Conservation (phyloP, 805 yeast genomes). For the Zygoascus bituminiphila region DNA sequence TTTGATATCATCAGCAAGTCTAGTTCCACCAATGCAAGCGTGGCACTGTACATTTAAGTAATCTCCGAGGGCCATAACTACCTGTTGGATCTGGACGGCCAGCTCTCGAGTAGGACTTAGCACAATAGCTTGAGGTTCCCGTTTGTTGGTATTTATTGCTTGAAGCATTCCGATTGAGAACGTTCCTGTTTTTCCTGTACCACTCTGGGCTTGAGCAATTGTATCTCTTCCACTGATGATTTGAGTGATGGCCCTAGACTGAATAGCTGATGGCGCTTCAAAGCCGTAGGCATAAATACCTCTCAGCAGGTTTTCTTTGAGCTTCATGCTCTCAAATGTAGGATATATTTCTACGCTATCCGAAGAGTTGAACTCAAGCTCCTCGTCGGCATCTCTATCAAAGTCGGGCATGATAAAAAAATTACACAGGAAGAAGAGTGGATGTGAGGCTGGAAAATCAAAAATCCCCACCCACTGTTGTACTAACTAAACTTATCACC, state of each 20-base stretch:
- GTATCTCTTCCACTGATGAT: slow-evolving; percentile 67
- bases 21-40: slow-evolving; percentile 97
- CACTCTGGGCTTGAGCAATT: slow-evolving; percentile 82
- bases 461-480: no score
- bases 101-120: slow-evolving; percentile 97
- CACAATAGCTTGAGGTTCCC: slow-evolving; percentile 84
- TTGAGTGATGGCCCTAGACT: slow-evolving; percentile 71
- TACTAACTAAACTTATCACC: no score
- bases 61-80: slow-evolving; percentile 80
- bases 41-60: slow-evolving; percentile 87
- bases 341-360: slow-evolving; percentile 27
- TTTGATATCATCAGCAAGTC: slow-evolving; percentile 78
- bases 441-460: neutral
- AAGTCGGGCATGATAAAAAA: slow-evolving; percentile 6
- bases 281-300: slow-evolving; percentile 77
- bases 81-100: slow-evolving; percentile 93
- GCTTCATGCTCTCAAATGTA: slow-evolving; percentile 5
- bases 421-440: neutral
- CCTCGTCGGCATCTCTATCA: slow-evolving; percentile 23
- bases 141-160: slow-evolving; percentile 56
- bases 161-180: slow-evolving; percentile 60
- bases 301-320: slow-evolving; percentile 21
- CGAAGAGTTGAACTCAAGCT: slow-evolving; percentile 53
- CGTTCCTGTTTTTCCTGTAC: slow-evolving; percentile 89
- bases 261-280: slow-evolving; percentile 76